A percentile compares a stretch with the other conserved stretches of the same genome.
These are phyloP conservation scores for Dendrocalamus latiflorus DNA, from an alignment of 202 grass and related monocot species.

Conservation along the genomic window DNA sequence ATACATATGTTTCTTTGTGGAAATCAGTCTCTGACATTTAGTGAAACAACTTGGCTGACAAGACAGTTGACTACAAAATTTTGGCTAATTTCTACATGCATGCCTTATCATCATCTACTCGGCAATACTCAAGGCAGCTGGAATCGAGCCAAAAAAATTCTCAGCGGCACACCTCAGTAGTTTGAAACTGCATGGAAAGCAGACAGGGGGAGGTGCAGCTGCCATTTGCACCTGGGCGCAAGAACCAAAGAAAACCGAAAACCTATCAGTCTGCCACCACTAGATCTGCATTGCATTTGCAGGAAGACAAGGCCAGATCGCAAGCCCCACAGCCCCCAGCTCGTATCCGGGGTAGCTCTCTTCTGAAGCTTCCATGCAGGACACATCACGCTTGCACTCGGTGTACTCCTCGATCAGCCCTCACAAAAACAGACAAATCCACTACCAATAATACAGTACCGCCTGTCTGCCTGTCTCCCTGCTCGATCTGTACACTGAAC, in stretches of 20 bases:
- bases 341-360: slow-evolving; percentile 38
- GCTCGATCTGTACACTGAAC: background rate
- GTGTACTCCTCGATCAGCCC: background rate
- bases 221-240: background rate
- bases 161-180: background rate
- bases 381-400: slow-evolving; percentile 1
- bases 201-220: background rate
- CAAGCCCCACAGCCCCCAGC: background rate
- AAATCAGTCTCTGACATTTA: background rate
- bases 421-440: background rate
- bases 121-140: background rate
- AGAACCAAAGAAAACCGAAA: background rate
- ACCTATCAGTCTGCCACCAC: background rate
- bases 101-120: background rate
- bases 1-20: background rate
- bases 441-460: slow-evolving; percentile 22
- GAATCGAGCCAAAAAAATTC: background rate
- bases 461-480: background rate
- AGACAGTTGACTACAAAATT: background rate
- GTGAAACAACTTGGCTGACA: background rate
- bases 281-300: background rate
- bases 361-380: slow-evolving; percentile 39
- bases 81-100: background rate
- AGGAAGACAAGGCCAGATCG: slow-evolving; percentile 13
- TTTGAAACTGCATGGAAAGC: background rate